These are phyloP conservation scores for Backusella circina DNA, from an alignment of 192 early-diverging fungal species.

Conservation along the genomic window DNA sequence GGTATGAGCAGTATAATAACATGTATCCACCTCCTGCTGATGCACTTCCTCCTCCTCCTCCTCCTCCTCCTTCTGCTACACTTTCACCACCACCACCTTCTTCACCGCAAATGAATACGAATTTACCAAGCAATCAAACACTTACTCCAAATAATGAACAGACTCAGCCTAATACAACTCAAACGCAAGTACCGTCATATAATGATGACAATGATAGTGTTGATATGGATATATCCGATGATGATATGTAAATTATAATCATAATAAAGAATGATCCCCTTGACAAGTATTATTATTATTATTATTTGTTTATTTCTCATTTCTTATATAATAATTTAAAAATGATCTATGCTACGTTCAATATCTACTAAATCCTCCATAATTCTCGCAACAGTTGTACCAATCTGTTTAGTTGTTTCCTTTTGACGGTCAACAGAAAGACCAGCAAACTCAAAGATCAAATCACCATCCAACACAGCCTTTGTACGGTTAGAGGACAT, in stretches of 20 bases:
- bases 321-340: constrained; percentile 42
- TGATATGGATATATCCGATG: neutral
- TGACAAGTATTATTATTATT: neutral
- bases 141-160: neutral
- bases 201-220: neutral
- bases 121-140: neutral
- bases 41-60: neutral
- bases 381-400: constrained; percentile 77
- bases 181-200: neutral
- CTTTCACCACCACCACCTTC: neutral
- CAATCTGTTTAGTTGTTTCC: constrained; percentile 89
- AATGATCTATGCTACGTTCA: constrained; percentile 61
- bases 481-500: constrained; percentile 71
- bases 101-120: neutral
- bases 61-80: too few species aligned
- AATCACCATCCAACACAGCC: constrained; percentile 82
- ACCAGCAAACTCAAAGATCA: constrained; percentile 69
- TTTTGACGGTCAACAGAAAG: constrained; percentile 67
- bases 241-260: neutral
- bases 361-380: constrained; percentile 78
- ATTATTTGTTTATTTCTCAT: neutral
- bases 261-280: neutral
- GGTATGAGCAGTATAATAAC: neutral
- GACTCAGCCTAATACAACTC: neutral
- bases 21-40: neutral